Evolutionary conservation across 2,329 filamentous ascomycete species (phyloP).

Genomic region (Falciphora oryzae): DNA sequence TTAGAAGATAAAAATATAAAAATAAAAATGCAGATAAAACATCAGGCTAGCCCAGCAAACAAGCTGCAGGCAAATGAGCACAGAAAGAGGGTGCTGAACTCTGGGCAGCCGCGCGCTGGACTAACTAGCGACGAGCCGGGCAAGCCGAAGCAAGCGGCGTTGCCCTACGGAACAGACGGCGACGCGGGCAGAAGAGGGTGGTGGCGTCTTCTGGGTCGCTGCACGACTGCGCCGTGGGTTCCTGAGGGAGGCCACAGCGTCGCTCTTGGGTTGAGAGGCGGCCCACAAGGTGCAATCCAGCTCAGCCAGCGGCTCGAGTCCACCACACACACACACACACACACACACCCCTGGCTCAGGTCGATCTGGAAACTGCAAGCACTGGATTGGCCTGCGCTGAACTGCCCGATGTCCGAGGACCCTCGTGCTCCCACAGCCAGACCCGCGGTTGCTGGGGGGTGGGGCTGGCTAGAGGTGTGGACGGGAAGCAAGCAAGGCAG

Average conservation of each 20-base stretch:
- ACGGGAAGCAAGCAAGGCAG: background rate
- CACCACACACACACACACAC: background rate
- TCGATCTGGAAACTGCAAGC: too few species aligned
- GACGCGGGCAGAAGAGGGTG: too few species aligned
- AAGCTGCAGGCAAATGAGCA: background rate
- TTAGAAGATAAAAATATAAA: background rate
- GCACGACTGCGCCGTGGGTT: background rate
- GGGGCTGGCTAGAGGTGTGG: background rate
- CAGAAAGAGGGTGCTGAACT: too few species aligned
- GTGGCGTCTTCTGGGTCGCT: too few species aligned
- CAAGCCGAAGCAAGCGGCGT: background rate
- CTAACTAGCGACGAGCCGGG: too few species aligned
- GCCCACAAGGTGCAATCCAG: background rate
- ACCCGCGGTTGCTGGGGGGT: background rate
- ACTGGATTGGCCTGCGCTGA: background rate
- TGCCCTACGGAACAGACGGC: background rate
- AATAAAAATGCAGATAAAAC: background rate
- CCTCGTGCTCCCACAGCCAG: background rate
- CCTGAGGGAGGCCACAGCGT: too few species aligned
- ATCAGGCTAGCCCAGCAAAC: background rate
- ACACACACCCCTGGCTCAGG: background rate
- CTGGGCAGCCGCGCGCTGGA: too few species aligned
- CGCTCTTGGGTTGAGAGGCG: too few species aligned
- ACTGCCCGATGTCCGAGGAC: background rate
- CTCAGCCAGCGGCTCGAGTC: background rate